phyloP scores from a whole-genome alignment of 148 eudicot genomes.

The Cornus controversa region DNA sequence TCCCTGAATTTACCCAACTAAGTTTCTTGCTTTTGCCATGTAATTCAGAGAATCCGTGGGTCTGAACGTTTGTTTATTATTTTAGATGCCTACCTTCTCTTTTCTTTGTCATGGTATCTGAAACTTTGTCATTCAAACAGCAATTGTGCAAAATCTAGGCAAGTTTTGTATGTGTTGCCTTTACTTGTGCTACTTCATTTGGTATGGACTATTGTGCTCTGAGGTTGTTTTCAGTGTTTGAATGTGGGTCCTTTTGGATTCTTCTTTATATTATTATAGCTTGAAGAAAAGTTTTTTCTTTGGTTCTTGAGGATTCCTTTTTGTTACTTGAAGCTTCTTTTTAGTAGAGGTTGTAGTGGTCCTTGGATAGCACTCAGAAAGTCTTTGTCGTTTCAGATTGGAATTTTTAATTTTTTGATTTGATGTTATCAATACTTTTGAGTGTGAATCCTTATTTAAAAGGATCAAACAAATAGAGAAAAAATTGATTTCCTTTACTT shows the following conservation, averaged over 20 bases:
- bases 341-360: background rate
- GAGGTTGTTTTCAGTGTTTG: background rate
- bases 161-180: no score
- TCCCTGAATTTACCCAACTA: background rate
- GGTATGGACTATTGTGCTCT: no score
- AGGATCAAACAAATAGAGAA: conserved; percentile 3
- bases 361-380: background rate
- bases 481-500: background rate
- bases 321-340: background rate
- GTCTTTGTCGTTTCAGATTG: background rate
- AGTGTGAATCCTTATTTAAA: background rate
- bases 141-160: no score
- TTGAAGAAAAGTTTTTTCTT: background rate
- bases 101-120: background rate
- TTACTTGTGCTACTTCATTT: no score
- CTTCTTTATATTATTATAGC: conserved; percentile 1
- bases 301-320: background rate
- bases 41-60: background rate
- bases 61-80: background rate
- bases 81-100: background rate
- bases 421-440: background rate
- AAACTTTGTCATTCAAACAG: background rate
- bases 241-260: conserved; percentile 2
- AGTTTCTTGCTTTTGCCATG: background rate
- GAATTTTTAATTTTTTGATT: background rate